Evolutionary conservation across 1,284 basidiomycete genomes (phyloP).

Genomic region (Clitocybe nebularis): DNA sequence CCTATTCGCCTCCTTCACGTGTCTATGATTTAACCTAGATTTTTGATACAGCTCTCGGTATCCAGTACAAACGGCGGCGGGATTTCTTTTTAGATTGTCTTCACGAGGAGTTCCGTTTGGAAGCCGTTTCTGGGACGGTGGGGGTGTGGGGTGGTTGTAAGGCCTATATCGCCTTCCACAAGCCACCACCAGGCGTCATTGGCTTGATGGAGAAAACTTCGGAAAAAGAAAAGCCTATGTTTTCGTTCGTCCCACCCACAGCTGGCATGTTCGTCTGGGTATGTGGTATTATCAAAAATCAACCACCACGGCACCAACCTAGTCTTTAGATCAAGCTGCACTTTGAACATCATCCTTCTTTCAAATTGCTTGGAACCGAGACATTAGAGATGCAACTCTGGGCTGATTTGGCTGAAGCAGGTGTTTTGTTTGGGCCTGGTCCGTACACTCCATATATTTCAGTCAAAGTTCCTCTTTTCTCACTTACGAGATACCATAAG

Average conservation of each 20-base stretch:
- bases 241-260: constrained; percentile 70
- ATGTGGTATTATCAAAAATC: constrained; percentile 15
- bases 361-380: constrained; percentile 35
- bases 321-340: constrained; percentile 55
- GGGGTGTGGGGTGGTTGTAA: constrained; percentile 36
- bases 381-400: constrained; percentile 55
- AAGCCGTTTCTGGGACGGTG: constrained; percentile 23
- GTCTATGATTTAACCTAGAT: too few relatives aligned
- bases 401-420: constrained; percentile 53
- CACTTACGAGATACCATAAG: constrained; percentile 4
- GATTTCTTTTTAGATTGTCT: constrained; percentile 59
- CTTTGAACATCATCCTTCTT: constrained; percentile 56
- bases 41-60: constrained; percentile 39
- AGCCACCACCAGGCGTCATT: too few relatives aligned
- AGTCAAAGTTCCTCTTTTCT: not conserved
- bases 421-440: constrained; percentile 59
- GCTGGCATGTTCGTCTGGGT: constrained; percentile 73
- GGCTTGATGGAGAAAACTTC: constrained; percentile 41
- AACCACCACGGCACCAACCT: not conserved
- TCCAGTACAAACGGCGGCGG: constrained; percentile 55
- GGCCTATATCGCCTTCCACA: constrained; percentile 41
- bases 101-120: constrained; percentile 47
- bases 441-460: not conserved
- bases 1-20: too few relatives aligned
- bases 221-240: constrained; percentile 37